These are phyloP conservation scores for Cadophora gregata DNA, from an alignment of 2,329 filamentous ascomycete genomes.

Conservation along the genomic window DNA sequence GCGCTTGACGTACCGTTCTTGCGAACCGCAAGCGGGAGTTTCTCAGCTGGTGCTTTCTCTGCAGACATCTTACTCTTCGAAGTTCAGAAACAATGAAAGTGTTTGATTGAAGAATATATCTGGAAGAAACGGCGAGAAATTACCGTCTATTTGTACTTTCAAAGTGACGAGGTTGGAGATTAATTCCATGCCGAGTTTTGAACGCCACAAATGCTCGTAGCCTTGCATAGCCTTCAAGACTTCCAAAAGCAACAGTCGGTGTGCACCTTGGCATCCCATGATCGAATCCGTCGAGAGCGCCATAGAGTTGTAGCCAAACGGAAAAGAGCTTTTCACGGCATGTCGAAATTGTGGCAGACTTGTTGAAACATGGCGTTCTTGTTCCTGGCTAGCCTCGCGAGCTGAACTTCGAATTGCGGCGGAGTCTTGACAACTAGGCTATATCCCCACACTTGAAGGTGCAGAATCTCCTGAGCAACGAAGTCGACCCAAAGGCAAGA, in stretches of 20 bases:
- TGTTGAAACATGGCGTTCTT: slow-evolving; percentile 7
- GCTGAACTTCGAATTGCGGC: neutral
- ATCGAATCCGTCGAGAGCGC: neutral
- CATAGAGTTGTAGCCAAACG: neutral
- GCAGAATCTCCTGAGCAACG: neutral
- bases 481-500: neutral
- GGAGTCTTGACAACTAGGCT: neutral
- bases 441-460: neutral
- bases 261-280: neutral
- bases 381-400: slow-evolving; percentile 2
- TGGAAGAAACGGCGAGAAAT: neutral
- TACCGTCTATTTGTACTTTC: neutral
- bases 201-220: neutral
- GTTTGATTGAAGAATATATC: neutral
- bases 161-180: neutral
- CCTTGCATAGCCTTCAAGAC: neutral
- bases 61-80: slow-evolving; percentile 5
- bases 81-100: neutral
- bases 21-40: slow-evolving; percentile 56
- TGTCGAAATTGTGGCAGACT: neutral
- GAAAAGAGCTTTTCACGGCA: neutral
- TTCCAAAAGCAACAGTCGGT: slow-evolving; percentile 9
- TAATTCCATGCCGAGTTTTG: neutral
- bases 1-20: slow-evolving; percentile 53
- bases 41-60: slow-evolving; percentile 45